Base-by-base conservation (phyloP, 2,329 filamentous ascomycete species). In the Aspergillus versicolor region DNA sequence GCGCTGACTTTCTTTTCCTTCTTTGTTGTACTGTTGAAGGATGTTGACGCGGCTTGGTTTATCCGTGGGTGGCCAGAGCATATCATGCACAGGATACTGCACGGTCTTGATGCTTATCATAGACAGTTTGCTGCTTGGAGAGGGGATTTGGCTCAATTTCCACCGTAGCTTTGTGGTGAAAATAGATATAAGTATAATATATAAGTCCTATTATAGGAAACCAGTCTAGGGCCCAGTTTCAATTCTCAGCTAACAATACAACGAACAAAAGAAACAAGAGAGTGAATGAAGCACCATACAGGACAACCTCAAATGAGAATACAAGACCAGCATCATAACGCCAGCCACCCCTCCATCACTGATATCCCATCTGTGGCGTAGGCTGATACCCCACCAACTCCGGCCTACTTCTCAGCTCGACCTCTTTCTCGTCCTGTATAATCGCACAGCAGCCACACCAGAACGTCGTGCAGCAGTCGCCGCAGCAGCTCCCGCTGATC, bases 391-490 rank as follows among this genome's bases (percentile, higher is more conserved):
- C 57, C 13, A 27, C 32, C 15, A 58, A n/a, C 50, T 63, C 57
- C 0, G 59, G 61, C 15, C 63, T 56, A 4, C 59, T 56, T 1
- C 63, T 45, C 47, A 65, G 38, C 50, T 64, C 58, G 6, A 54
- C 43, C 38, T 66, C 63, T 49, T 66, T 64, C 46, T 63, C 63
- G 24, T 65, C 63, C 43, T 66, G 63, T 0, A 65, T 48, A 6
- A 65, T 22, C 3, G 60, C 61, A 57, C 63, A 66, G 38, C 62
- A 66, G 4, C 57, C 54, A 38, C 63, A 64, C 13, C 54, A 66
- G 2, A 58, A 48, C 4, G 59, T 56, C 1, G 48, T 46, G 37
- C 61, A 62, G 56, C 63, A 65, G 45, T 66, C 64, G 8, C 60
- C 56, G 41, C 59, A 63, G 38, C 59, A 63, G 7, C 45, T 55